Conservation (phyloP, 306 rosid genomes). For the Castanopsis chinensis region DNA sequence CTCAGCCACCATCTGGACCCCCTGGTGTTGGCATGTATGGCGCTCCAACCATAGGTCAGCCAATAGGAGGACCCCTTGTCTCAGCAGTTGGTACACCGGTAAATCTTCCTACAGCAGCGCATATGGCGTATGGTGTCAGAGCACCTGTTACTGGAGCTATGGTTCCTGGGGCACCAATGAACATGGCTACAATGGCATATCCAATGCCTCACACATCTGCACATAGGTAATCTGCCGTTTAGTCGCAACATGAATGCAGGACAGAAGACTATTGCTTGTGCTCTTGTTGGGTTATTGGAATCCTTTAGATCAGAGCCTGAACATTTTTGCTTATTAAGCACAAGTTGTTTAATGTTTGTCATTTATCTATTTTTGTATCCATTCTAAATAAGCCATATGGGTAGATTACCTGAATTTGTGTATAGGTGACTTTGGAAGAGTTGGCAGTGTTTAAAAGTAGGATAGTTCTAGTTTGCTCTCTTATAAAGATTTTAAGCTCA, state of each 20-base stretch:
- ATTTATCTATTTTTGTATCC: conserved; percentile 28
- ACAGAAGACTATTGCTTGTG: conserved; percentile 45
- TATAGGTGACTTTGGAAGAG: conserved; percentile 27
- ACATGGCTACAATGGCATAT: conserved; percentile 67
- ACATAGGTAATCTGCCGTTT: conserved; percentile 58
- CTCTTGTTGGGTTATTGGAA: conserved; percentile 26
- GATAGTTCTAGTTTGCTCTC: conserved; percentile 4
- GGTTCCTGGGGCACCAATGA: conserved; percentile 80
- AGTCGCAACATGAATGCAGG: conserved; percentile 51
- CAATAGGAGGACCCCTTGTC: conserved; percentile 83
- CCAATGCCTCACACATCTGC: conserved; percentile 70
- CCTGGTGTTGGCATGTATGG: conserved; percentile 66
- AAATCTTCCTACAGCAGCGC: conserved; percentile 59
- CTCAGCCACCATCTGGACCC: conserved; percentile 52
- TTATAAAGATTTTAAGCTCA: neutral
- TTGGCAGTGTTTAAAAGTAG: conserved; percentile 16
- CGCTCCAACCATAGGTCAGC: conserved; percentile 80
- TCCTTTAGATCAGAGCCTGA: conserved; percentile 11
- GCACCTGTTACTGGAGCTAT: conserved; percentile 64
- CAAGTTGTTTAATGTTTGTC: conserved; percentile 21
- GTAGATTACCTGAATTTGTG: conserved; percentile 32
- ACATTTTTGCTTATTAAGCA: conserved; percentile 17
- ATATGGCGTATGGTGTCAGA: conserved; percentile 76
- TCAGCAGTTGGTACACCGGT: conserved; percentile 93
- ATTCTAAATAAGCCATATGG: conserved; percentile 26